Evolutionary conservation across 106 monocot genomes (phyloP).

Genomic region (Agapanthus africanus): DNA sequence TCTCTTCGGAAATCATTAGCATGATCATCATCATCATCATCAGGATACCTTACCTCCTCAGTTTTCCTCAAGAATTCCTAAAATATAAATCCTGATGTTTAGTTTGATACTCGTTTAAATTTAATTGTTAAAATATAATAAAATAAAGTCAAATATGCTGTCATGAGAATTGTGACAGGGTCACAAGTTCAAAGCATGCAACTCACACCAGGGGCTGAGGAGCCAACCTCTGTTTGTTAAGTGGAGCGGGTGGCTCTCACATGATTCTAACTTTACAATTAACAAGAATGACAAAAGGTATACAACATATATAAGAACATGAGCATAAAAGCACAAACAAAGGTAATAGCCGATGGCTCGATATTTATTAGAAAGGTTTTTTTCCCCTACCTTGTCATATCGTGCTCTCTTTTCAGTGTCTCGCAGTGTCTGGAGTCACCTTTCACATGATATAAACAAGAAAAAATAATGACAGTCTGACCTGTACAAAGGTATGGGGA

Average conservation of each 20-base stretch:
- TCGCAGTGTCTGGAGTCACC: slow-evolving; percentile 55
- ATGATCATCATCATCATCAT: slow-evolving; percentile 26
- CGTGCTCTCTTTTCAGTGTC: slow-evolving; percentile 76
- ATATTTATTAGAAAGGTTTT: neutral
- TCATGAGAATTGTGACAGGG: too few relatives aligned
- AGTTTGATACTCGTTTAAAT: neutral
- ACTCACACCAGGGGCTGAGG: too few relatives aligned
- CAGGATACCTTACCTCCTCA: slow-evolving; percentile 38
- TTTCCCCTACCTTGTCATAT: slow-evolving; percentile 69
- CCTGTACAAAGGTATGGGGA: neutral
- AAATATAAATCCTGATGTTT: neutral
- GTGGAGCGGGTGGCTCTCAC: too few relatives aligned
- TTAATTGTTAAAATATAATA: neutral
- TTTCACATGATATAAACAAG: slow-evolving; percentile 10
- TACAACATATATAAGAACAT: too few relatives aligned
- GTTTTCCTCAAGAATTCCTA: slow-evolving; percentile 27
- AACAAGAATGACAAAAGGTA: too few relatives aligned
- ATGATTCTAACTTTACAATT: too few relatives aligned
- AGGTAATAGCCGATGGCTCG: neutral
- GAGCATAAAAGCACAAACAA: neutral
- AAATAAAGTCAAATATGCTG: neutral
- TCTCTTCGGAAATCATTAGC: slow-evolving; percentile 16
- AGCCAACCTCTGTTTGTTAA: too few relatives aligned
- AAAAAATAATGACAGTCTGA: neutral
- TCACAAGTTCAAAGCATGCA: too few relatives aligned